Evolutionary conservation across 2,329 filamentous ascomycete species (phyloP), one percentile per base, ranked within the genome.

Genomic region (Aureobasidium melanogenum): DNA sequence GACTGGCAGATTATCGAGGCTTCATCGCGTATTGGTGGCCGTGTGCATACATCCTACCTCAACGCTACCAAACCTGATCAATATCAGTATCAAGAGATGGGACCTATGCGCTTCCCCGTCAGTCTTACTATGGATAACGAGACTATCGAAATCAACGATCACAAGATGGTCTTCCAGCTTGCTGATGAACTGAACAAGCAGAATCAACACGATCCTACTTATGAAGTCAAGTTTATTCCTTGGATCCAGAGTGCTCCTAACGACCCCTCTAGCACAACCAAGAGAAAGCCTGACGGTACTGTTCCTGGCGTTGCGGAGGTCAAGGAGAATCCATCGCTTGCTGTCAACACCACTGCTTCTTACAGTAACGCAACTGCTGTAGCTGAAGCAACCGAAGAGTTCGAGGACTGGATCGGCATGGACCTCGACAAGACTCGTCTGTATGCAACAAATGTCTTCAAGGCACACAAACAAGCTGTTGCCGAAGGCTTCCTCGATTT

Each of bases 21-120:
- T 0, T 80, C 79, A 6, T 71, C 82, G 41, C 77, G 85, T 8
- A 77, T 88, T 15, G 86, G 86, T 17, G 85, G 85, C 3, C 80
- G 86, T 22, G 80, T 88, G 0, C 82, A 83, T 61, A 88, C 85
- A 1, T 79, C 79, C 60, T 88, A 88, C 60, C 77, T 88, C 1
- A 79, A 79, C 2, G 82, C 80, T 4, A 82, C 79, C 5, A 79
- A 77, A 0, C 82, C 83, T 0, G 79, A 81, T 22, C 78, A 87
- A 63, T 87, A 88, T 67, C 84, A 84, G 22, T 88, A 88, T 69
- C 84, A 87, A 66, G 85, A 87, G 68, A 80, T 81, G 82, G 85
- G 85, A 0, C 83, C 84, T 0, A 87, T 88, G 84, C 75, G 84
- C 2, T 84, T 88, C 65, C 85, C 85, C 0, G 75, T 81, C 17